Evolutionary conservation across 2,329 filamentous ascomycete species (phyloP).

Genomic region (Colletotrichum noveboracense): DNA sequence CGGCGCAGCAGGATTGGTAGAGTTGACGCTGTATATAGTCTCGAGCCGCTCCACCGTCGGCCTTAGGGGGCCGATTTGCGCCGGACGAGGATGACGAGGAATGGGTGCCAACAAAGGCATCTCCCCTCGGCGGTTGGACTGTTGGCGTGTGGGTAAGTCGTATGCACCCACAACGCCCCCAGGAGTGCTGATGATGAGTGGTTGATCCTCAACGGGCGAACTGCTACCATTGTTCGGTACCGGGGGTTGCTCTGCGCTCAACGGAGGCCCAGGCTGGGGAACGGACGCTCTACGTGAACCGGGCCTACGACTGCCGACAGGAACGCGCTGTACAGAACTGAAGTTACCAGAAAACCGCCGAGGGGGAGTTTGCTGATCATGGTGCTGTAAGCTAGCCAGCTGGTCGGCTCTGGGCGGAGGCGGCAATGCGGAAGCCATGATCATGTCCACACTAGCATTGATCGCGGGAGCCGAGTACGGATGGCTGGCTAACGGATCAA

Average conservation of each 20-base stretch:
- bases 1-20: not conserved
- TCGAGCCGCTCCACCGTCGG: conserved; percentile 61
- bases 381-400: conserved; percentile 39
- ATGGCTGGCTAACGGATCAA: conserved; percentile 29
- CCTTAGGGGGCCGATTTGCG: conserved; percentile 37
- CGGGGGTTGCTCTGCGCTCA: not conserved
- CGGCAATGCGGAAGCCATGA: conserved; percentile 40
- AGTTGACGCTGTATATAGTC: conserved; percentile 52
- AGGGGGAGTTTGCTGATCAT: conserved; percentile 41
- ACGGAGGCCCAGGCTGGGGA: conserved; percentile 12
- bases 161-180: conserved; percentile 59
- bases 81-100: conserved; percentile 52
- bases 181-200: conserved; percentile 67
- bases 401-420: conserved; percentile 45
- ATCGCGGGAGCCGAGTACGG: conserved; percentile 46
- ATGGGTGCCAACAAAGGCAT: conserved; percentile 59
- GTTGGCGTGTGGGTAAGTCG: conserved; percentile 45
- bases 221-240: conserved; percentile 21
- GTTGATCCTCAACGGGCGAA: conserved; percentile 48
- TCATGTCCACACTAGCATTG: conserved; percentile 34
- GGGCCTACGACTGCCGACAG: conserved; percentile 38
- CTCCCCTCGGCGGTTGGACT: conserved; percentile 39
- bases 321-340: conserved; percentile 44
- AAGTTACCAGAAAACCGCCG: conserved; percentile 50
- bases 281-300: conserved; percentile 16